Evolutionary conservation across 1,139 yeast species (phyloP), one percentile per base, ranked within the genome.

Genomic region (Kluyveromyces marxianus): DNA sequence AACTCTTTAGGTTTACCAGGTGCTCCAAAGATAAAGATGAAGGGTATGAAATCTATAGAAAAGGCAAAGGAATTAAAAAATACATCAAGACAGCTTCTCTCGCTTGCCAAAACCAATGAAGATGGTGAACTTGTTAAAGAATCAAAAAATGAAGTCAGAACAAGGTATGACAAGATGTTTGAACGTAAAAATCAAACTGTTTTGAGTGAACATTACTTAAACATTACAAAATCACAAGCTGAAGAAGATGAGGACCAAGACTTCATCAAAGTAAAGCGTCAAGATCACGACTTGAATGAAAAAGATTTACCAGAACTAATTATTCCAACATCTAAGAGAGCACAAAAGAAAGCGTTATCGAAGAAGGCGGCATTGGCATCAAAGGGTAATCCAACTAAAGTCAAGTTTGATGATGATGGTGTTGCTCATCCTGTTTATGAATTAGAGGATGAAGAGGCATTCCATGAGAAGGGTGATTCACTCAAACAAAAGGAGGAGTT

Each of bases 131-230:
- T 68, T 4, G 69, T 66, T 3, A 65, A 63, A 10, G 63, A 66
- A 35, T 56, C 59, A 21, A 64, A 68, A 33, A 72, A 74, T 54
- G 77, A 77, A 54, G 82, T 79, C 2, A 77, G 90, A 58, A 92
- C 97, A 7, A 92, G 86, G 63, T 88, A 88, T 61, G 98, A 94
- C 66, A 79, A 94, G 54, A 90, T 92, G 96, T 94, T 94, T 69
- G 95, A 87, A 62, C 78, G 99, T 64, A 76, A 86, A 66, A 94
- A 92, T 65, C 98, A 94, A 69, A 86, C 86, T 42, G 95, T 92
- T 31, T 71, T 94, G 48, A 84, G 96, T 35, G 94, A 89, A 54
- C 95, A 89, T 62, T 92, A 88, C 62, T 67, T 81, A 67, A 85
- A 81, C 51, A 73, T 92, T 66, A 80, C 84, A 2, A 70, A 68